phyloP scores from a whole-genome alignment of 257 asterid genomes.

The Fraxinus pennsylvanica region DNA sequence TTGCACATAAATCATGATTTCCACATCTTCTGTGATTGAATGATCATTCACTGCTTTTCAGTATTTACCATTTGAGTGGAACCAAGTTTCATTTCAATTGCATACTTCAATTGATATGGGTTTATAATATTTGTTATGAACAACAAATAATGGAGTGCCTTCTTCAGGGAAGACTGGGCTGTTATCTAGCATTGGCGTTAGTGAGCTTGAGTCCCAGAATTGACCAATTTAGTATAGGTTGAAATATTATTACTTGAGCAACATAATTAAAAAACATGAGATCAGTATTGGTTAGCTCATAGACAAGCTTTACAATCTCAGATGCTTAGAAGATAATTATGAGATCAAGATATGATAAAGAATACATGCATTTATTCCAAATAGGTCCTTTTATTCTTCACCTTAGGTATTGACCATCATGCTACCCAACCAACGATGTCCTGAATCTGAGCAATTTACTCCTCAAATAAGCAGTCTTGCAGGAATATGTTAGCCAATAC shows the following conservation, averaged over 20 bases:
- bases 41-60: background rate
- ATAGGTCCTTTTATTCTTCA: background rate
- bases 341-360: background rate
- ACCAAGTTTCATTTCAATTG: conserved; percentile 1
- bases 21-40: background rate
- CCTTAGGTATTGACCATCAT: background rate
- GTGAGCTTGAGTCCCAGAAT: background rate
- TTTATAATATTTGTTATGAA: background rate
- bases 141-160: background rate
- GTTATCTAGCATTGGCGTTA: background rate
- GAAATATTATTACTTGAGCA: background rate
- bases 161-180: background rate
- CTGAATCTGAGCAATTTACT: background rate
- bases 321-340: background rate
- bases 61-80: background rate
- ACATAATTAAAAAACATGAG: background rate
- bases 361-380: background rate
- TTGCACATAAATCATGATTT: background rate
- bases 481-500: background rate
- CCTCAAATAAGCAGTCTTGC: background rate
- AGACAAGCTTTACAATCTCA: background rate
- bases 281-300: background rate
- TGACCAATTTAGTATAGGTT: background rate
- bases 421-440: background rate
- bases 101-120: background rate